Conservation (phyloP, 257 asterid species). For the Solanum pinnatisectum region DNA sequence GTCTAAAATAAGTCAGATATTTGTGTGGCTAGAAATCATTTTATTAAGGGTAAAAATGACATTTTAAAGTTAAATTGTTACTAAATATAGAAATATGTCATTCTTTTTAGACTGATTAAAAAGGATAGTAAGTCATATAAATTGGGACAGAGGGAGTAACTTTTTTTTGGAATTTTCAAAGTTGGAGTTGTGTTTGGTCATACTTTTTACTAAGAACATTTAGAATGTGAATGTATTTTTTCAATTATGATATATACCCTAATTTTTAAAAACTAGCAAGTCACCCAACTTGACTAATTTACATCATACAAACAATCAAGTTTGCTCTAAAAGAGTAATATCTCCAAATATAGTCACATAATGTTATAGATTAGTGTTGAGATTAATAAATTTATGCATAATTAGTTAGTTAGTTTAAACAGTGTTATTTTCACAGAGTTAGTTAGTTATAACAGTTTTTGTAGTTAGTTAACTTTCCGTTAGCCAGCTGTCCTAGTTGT, state of each 20-base stretch:
- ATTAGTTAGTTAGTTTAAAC: too few relatives aligned
- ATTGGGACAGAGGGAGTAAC: not conserved
- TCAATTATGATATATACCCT: not conserved
- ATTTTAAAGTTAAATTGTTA: too few relatives aligned
- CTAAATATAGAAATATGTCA: not conserved
- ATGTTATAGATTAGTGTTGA: not conserved
- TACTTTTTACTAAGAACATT: not conserved
- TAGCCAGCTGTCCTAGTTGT: too few relatives aligned
- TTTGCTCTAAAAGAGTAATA: not conserved
- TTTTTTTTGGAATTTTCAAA: not conserved
- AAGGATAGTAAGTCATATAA: not conserved
- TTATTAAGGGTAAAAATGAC: not conserved
- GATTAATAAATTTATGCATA: too few relatives aligned
- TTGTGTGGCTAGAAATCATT: not conserved
- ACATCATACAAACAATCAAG: not conserved
- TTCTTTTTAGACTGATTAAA: not conserved
- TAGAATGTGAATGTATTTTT: not conserved
- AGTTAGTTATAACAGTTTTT: too few relatives aligned
- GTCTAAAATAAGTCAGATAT: not conserved
- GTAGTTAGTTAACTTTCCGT: too few relatives aligned
- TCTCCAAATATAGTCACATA: not conserved
- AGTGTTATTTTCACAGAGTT: too few relatives aligned
- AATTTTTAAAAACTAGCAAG: not conserved
- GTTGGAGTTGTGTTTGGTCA: not conserved
- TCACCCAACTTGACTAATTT: not conserved